Evolutionary conservation across 164 flowering plant species (phyloP).

Genomic region (Annona cherimola): DNA sequence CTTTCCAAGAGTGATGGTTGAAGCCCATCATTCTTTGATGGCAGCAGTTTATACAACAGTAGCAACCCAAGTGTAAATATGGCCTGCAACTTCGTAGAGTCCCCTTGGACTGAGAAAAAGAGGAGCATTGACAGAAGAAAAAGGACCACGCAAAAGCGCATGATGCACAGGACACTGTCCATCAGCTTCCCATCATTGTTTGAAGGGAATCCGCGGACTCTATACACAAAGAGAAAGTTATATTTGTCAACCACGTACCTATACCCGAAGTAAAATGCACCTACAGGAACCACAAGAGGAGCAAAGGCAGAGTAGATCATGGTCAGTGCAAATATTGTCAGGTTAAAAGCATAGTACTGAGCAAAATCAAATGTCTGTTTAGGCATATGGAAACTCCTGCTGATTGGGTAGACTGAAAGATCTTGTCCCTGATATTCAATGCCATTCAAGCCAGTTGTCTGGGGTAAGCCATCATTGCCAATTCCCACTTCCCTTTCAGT

Average conservation of each 20-base stretch:
- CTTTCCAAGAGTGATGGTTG: conserved; percentile 72
- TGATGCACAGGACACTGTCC: conserved; percentile 82
- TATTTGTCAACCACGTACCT: conserved; percentile 96
- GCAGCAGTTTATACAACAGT: conserved; percentile 75
- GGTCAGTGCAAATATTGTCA: conserved; percentile 93
- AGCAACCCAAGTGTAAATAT: conserved; percentile 78
- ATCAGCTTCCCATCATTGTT: conserved; percentile 96
- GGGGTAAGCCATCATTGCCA: conserved; percentile 17
- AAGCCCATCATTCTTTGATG: conserved; percentile 57
- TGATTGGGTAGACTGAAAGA: conserved; percentile 75
- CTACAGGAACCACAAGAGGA: conserved; percentile 93
- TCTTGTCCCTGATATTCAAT: conserved; percentile 62
- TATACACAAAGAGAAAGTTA: conserved; percentile 87
- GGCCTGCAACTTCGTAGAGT: conserved; percentile 89
- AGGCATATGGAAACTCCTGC: conserved; percentile 73
- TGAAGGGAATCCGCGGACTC: conserved; percentile 95
- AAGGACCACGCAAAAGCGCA: conserved; percentile 88
- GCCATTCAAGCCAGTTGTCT: conserved; percentile 25
- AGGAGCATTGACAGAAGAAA: conserved; percentile 90
- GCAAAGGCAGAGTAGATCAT: conserved; percentile 86
- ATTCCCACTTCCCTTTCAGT: conserved; percentile 35
- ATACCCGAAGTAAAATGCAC: conserved; percentile 90
- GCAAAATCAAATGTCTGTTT: conserved; percentile 97
- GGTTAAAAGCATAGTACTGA: conserved; percentile 93
- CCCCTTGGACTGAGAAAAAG: conserved; percentile 88